Evolutionary conservation across 345 rosid genomes (phyloP).

Genomic region (Salix purpurea): DNA sequence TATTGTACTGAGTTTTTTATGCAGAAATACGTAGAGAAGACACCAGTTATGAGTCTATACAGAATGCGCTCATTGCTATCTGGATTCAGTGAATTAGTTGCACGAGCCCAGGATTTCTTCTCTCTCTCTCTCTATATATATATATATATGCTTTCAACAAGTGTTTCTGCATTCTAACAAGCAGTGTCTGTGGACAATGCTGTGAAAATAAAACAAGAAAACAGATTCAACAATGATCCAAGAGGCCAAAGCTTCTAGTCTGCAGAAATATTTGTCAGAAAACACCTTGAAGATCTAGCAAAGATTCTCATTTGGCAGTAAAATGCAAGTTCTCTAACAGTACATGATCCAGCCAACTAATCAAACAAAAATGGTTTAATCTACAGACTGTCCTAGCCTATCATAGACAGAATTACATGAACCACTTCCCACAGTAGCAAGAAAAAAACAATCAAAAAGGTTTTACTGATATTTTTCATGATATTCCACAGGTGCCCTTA

Average conservation of each 20-base stretch:
- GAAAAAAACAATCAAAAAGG: not conserved
- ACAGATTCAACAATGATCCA: not conserved
- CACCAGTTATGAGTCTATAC: not conserved
- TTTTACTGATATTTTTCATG: conserved; percentile 30
- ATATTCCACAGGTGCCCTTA: conserved; percentile 55
- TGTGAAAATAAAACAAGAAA: not conserved
- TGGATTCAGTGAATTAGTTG: not conserved
- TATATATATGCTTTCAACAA: not conserved
- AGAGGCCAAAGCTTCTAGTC: not conserved
- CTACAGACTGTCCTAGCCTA: not conserved
- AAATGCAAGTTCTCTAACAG: not conserved
- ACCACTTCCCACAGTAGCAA: not conserved
- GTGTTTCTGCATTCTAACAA: not conserved
- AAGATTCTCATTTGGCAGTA: not conserved
- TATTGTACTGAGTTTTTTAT: not conserved
- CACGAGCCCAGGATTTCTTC: not conserved
- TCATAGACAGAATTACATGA: not conserved
- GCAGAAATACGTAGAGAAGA: not conserved
- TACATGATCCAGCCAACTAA: not conserved
- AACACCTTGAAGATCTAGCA: not conserved
- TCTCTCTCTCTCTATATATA: too few species aligned
- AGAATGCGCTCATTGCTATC: not conserved
- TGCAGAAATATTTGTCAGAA: not conserved
- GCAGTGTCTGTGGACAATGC: not conserved
- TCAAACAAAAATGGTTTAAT: not conserved